These are phyloP conservation scores for Globisporangium parvum DNA, from an alignment of 352 stramenopile genomes.

Conservation along the genomic window DNA sequence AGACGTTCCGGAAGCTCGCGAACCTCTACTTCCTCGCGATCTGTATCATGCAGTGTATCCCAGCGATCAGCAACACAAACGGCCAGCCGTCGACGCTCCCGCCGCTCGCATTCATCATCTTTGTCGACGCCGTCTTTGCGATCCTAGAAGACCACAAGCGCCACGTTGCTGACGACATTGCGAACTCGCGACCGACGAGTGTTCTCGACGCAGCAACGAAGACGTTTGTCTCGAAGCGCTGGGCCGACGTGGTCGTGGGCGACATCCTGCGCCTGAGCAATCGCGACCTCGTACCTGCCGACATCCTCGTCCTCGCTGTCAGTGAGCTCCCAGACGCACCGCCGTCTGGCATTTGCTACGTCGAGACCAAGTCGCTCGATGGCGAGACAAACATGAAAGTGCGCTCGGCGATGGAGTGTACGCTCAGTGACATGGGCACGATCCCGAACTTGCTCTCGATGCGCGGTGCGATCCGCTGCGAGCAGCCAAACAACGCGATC, in stretches of 20 bases:
- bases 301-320: conserved; percentile 80
- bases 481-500: conserved; percentile 86
- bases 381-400: conserved; percentile 94
- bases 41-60: conserved; percentile 83
- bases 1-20: conserved; percentile 87
- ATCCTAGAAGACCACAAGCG: conserved; percentile 85
- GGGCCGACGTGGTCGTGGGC: conserved; percentile 82
- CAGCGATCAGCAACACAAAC: conserved; percentile 88
- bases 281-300: conserved; percentile 74
- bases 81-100: conserved; percentile 83
- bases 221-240: conserved; percentile 51
- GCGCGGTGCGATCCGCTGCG: conserved; percentile 60
- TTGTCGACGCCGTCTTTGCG: conserved; percentile 85
- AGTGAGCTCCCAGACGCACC: conserved; percentile 52
- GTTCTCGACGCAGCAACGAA: conserved; percentile 43
- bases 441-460: conserved; percentile 39
- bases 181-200: conserved; percentile 65
- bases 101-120: conserved; percentile 88
- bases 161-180: conserved; percentile 74
- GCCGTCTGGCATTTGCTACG: conserved; percentile 78
- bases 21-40: conserved; percentile 94
- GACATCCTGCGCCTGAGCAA: conserved; percentile 80
- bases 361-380: conserved; percentile 90
- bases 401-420: conserved; percentile 70
- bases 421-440: conserved; percentile 40